Evolutionary conservation across 306 rosid species (phyloP).

Genomic region (Glycine tomentella): DNA sequence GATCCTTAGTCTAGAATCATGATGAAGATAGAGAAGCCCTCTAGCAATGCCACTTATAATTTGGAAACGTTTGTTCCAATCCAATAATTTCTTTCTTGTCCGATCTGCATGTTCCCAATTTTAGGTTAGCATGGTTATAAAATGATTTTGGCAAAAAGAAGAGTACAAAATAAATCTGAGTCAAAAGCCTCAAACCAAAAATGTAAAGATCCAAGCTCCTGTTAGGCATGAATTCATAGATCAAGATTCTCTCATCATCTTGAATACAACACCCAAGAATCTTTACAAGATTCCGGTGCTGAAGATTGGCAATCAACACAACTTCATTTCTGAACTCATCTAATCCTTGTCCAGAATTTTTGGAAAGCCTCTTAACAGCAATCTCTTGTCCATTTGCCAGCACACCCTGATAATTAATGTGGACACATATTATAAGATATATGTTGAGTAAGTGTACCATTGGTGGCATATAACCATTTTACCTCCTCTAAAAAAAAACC

Average conservation of each 20-base stretch:
- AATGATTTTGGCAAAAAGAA: neutral
- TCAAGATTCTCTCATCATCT: conserved; percentile 55
- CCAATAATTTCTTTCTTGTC: conserved; percentile 38
- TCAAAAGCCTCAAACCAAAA: conserved; percentile 41
- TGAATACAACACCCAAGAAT: conserved; percentile 63
- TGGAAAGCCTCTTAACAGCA: conserved; percentile 68
- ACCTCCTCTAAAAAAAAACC: neutral
- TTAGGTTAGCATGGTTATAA: conserved; percentile 21
- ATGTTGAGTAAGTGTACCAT: neutral
- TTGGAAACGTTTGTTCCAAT: conserved; percentile 55
- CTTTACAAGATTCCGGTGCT: conserved; percentile 67
- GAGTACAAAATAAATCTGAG: neutral
- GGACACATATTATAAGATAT: neutral
- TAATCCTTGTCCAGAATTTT: conserved; percentile 59
- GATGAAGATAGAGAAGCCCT: conserved; percentile 64
- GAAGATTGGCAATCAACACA: conserved; percentile 52
- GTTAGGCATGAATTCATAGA: conserved; percentile 67
- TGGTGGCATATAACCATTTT: neutral
- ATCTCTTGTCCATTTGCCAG: conserved; percentile 53
- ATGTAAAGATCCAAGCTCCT: conserved; percentile 50
- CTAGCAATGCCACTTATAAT: conserved; percentile 56
- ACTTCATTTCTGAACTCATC: conserved; percentile 70
- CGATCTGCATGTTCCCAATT: conserved; percentile 41
- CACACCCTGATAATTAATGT: conserved; percentile 51
- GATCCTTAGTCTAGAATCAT: conserved; percentile 62